phyloP scores from a whole-genome alignment of 2,329 filamentous ascomycete genomes.

The Diplocarpon mali region DNA sequence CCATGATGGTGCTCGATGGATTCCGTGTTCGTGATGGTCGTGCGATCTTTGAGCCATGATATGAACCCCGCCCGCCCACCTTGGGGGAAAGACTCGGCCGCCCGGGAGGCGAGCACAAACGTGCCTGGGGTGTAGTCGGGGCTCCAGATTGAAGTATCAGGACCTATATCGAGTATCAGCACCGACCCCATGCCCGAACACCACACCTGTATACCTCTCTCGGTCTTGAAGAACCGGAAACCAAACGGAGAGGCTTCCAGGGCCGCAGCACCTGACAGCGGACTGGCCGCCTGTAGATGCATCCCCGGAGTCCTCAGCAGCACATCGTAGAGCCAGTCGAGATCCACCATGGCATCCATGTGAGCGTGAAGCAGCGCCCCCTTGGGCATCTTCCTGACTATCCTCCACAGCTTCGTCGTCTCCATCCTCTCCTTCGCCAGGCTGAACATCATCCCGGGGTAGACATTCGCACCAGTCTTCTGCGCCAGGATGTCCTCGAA shows the following conservation, averaged over 20 bases:
- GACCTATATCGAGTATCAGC: constrained; percentile 17
- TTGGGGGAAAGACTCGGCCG: constrained; percentile 64
- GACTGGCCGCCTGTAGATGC: constrained; percentile 50
- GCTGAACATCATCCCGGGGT: constrained; percentile 89
- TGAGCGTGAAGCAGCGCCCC: constrained; percentile 79
- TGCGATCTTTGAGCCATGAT: constrained; percentile 63
- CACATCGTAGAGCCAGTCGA: constrained; percentile 65
- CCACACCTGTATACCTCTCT: constrained; percentile 17
- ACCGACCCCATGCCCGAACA: neutral
- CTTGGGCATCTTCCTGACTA: constrained; percentile 80
- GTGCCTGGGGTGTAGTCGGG: constrained; percentile 42
- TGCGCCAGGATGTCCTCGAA: constrained; percentile 60
- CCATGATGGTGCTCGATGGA: constrained; percentile 73
- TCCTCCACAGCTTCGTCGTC: constrained; percentile 71
- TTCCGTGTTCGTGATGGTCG: constrained; percentile 61
- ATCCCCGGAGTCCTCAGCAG: constrained; percentile 64
- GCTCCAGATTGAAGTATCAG: constrained; percentile 51
- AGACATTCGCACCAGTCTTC: constrained; percentile 52
- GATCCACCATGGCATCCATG: constrained; percentile 82
- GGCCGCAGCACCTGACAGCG: constrained; percentile 41
- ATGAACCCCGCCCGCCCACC: constrained; percentile 63
- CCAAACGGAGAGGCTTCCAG: constrained; percentile 43
- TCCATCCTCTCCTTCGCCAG: constrained; percentile 81
- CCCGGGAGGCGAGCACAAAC: constrained; percentile 34
- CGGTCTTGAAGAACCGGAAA: constrained; percentile 49